Conservation (phyloP, 768 basidiomycete genomes). For the Leccinellum albellum region DNA sequence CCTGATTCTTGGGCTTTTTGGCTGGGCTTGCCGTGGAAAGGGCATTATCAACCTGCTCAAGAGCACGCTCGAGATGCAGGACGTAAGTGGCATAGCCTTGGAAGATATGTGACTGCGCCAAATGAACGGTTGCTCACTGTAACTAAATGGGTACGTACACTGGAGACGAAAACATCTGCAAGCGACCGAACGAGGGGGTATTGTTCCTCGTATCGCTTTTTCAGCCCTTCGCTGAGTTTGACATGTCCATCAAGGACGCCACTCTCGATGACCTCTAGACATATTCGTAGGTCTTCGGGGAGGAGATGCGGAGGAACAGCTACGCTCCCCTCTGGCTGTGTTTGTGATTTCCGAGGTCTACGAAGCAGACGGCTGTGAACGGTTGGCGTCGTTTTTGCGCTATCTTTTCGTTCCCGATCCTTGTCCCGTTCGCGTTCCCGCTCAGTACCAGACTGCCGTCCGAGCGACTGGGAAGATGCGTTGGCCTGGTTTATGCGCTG, state of each 20-base stretch:
- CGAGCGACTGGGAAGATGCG: conserved; percentile 72
- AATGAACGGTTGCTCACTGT: conserved; percentile 16
- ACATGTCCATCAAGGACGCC: conserved; percentile 89
- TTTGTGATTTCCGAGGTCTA: conserved; percentile 65
- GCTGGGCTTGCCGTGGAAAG: conserved; percentile 56
- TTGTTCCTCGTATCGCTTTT: conserved; percentile 91
- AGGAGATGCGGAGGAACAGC: conserved; percentile 72
- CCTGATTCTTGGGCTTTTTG: conserved; percentile 81
- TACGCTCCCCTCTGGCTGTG: conserved; percentile 42
- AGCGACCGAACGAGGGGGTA: conserved; percentile 90
- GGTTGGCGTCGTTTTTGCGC: conserved; percentile 33
- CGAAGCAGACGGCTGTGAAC: conserved; percentile 50
- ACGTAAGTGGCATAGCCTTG: conserved; percentile 93
- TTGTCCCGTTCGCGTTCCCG: conserved; percentile 38
- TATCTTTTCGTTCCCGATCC: conserved; percentile 48
- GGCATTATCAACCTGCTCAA: conserved; percentile 82
- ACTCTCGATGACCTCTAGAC: conserved; percentile 81
- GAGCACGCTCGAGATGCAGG: conserved; percentile 86
- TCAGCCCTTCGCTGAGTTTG: conserved; percentile 76
- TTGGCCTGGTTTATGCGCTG: conserved; percentile 47
- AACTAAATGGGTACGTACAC: conserved; percentile 53
- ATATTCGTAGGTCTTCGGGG: conserved; percentile 82
- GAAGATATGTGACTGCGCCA: conserved; percentile 79
- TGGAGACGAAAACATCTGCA: conserved; percentile 93
- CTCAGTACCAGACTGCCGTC: conserved; percentile 60